Evolutionary conservation across 441 rosid genomes (phyloP).

Genomic region (Adansonia madagascariensis): DNA sequence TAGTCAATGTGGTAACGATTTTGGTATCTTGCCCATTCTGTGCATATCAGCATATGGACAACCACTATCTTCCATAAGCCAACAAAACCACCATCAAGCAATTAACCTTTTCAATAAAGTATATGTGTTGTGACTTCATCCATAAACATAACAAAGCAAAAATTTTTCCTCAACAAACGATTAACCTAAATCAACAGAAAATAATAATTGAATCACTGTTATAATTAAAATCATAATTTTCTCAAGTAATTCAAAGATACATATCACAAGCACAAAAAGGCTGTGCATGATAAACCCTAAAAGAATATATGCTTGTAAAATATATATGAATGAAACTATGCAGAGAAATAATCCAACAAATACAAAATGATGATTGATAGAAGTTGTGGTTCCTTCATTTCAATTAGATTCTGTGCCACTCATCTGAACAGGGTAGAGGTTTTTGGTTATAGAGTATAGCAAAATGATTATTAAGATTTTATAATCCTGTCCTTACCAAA

Average conservation of each 20-base stretch:
- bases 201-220: background rate
- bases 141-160: slow-evolving; percentile 94
- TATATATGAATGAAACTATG: background rate
- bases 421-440: background rate
- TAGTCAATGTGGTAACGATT: slow-evolving; percentile 76
- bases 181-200: slow-evolving; percentile 62
- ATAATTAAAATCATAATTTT: too few relatives aligned
- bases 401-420: background rate
- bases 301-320: background rate
- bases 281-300: background rate
- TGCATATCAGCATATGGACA: slow-evolving; percentile 89
- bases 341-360: background rate
- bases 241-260: background rate
- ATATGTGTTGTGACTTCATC: slow-evolving; percentile 79
- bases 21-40: slow-evolving; percentile 96
- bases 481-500: too few relatives aligned
- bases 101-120: slow-evolving; percentile 76
- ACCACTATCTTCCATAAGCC: slow-evolving; percentile 96
- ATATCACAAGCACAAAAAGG: background rate
- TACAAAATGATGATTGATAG: background rate
- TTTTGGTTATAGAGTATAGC: too few relatives aligned
- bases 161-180: slow-evolving; percentile 87
- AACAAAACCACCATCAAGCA: slow-evolving; percentile 81
- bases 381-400: background rate
- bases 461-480: too few relatives aligned